Conservation (phyloP, 768 basidiomycete species). For the Rhodotorula graminis region DNA sequence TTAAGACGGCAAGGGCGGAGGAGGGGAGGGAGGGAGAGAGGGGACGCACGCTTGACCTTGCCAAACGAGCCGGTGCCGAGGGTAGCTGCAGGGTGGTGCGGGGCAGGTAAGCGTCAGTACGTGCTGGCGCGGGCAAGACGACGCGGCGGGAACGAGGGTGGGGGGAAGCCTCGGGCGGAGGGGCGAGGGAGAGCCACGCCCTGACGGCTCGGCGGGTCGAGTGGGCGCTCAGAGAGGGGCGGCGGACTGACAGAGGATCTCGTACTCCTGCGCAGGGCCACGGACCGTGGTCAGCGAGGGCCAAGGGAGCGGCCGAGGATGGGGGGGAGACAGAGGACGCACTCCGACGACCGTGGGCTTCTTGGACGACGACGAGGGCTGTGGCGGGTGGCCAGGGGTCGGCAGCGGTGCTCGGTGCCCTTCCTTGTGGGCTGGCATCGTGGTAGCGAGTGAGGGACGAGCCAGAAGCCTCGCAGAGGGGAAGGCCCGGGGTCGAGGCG, state of each 20-base stretch:
- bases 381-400: slow-evolving; percentile 5
- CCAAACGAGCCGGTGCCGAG: slow-evolving; percentile 97
- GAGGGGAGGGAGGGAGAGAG: not conserved
- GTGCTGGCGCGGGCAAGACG: not conserved
- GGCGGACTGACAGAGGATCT: slow-evolving; percentile 32
- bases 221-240: not conserved
- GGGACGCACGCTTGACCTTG: slow-evolving; percentile 94
- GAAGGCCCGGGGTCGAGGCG: too few relatives aligned
- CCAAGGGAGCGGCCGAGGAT: too few relatives aligned
- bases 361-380: not conserved
- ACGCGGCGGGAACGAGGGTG: not conserved
- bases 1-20: not conserved
- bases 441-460: too few relatives aligned
- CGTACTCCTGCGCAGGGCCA: slow-evolving; percentile 22
- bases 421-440: not conserved
- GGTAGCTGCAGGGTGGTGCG: slow-evolving; percentile 55
- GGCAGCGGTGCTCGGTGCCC: slow-evolving; percentile 32
- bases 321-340: not conserved
- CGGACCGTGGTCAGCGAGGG: not conserved
- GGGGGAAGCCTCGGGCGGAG: not conserved
- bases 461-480: too few relatives aligned
- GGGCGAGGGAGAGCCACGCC: not conserved
- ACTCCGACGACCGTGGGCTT: slow-evolving; percentile 25
- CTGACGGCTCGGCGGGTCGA: not conserved
- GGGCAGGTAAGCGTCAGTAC: slow-evolving; percentile 1